phyloP scores from a whole-genome alignment of 78 protist genomes.

The Dictyostelium firmibasis region DNA sequence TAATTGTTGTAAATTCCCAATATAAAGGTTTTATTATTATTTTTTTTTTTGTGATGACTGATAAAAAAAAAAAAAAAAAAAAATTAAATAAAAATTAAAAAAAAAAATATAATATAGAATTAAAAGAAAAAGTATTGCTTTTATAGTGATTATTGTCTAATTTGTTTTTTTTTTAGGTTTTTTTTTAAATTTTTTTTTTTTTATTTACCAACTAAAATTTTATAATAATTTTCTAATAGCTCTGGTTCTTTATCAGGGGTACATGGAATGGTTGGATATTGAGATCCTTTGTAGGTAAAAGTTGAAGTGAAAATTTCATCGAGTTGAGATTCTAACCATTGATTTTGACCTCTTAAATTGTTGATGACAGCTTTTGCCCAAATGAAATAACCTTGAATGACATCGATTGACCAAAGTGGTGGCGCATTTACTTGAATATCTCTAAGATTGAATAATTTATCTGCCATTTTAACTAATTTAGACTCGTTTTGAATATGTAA shows the following conservation, averaged over 20 bases:
- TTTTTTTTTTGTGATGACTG: no score
- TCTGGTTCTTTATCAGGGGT: neutral
- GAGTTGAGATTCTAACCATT: constrained; percentile 15
- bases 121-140: no score
- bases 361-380: constrained; percentile 43
- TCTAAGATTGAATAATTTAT: constrained; percentile 52
- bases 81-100: no score
- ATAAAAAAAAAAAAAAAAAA: no score
- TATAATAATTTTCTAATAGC: constrained; percentile 26
- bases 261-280: constrained; percentile 45
- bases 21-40: no score
- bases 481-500: constrained; percentile 13
- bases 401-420: constrained; percentile 1
- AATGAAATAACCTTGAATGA: constrained; percentile 61
- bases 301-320: constrained; percentile 35
- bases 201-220: neutral
- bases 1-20: no score
- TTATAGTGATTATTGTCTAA: no score
- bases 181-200: no score
- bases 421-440: constrained; percentile 41
- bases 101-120: no score
- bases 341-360: constrained; percentile 11
- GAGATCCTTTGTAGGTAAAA: neutral
- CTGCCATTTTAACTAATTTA: constrained; percentile 51
- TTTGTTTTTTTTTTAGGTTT: no score